Percentiles rank a stretch among this genome's conserved stretches.
These are phyloP conservation scores for Hanseniaspora clermontiae DNA, from an alignment of 805 yeast species.

Conservation along the genomic window DNA sequence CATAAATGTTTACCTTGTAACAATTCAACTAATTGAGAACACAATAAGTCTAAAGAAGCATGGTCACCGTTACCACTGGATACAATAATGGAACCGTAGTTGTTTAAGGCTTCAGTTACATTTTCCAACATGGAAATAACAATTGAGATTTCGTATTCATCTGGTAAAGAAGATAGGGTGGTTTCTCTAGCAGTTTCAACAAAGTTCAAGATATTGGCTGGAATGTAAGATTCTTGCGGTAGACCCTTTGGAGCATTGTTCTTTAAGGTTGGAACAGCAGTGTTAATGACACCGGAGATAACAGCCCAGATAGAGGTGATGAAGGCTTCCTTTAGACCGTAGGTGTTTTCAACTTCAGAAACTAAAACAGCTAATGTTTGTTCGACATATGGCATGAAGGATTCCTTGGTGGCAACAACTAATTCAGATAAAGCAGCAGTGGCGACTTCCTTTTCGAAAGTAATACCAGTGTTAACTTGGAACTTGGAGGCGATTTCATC, in stretches of 20 bases:
- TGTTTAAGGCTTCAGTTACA: slow-evolving; percentile 51
- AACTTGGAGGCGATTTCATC: slow-evolving; percentile 59
- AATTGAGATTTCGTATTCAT: slow-evolving; percentile 75
- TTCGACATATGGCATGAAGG: slow-evolving; percentile 67
- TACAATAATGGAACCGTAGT: slow-evolving; percentile 59
- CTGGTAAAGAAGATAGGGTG: slow-evolving; percentile 50
- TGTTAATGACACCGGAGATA: slow-evolving; percentile 50
- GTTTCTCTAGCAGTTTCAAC: slow-evolving; percentile 54
- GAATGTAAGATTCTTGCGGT: slow-evolving; percentile 48
- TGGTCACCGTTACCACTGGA: slow-evolving; percentile 48
- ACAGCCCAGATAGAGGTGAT: slow-evolving; percentile 73
- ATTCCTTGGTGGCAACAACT: slow-evolving; percentile 73
- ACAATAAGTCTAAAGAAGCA: slow-evolving; percentile 51
- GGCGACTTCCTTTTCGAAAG: slow-evolving; percentile 94
- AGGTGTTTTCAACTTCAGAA: slow-evolving; percentile 71
- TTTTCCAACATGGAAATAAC: slow-evolving; percentile 67
- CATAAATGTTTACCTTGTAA: slow-evolving; percentile 74
- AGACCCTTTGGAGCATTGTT: slow-evolving; percentile 50
- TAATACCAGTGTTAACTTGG: slow-evolving; percentile 85
- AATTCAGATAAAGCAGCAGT: slow-evolving; percentile 78
- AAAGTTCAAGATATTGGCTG: slow-evolving; percentile 43
- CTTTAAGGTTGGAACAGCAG: slow-evolving; percentile 32
- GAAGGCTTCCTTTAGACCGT: slow-evolving; percentile 84
- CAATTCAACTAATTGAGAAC: slow-evolving; percentile 57
- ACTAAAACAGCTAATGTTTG: slow-evolving; percentile 48